Conservation (phyloP, 495 filamentous ascomycete species). For the Antarctomyces pellizariae region DNA sequence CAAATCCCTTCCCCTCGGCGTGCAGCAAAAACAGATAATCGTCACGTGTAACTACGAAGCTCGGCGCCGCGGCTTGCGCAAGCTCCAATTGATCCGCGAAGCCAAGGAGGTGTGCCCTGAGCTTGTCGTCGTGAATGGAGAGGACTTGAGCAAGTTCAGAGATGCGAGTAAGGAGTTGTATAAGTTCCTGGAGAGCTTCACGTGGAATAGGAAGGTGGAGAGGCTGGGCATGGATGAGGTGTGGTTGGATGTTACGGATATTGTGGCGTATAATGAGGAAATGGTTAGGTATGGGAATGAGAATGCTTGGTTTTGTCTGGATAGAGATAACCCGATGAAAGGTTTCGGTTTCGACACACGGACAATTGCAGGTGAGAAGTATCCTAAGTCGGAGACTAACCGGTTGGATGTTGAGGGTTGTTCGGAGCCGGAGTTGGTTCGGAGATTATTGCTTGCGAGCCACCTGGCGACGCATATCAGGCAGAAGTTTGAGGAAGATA, state of each 20-base stretch:
- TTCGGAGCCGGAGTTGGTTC: constrained; percentile 17
- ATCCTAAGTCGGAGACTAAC: no score
- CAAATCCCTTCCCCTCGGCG: constrained; percentile 40
- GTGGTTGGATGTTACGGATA: constrained; percentile 56
- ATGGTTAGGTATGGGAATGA: constrained; percentile 43
- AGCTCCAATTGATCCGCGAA: constrained; percentile 63
- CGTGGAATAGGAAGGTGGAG: constrained; percentile 57
- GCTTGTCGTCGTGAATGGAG: constrained; percentile 62
- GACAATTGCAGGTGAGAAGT: constrained; percentile 29
- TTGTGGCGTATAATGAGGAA: constrained; percentile 54
- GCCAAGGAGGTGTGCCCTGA: constrained; percentile 65
- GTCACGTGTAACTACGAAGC: constrained; percentile 94
- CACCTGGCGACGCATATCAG: constrained; percentile 57
- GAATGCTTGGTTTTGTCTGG: constrained; percentile 62
- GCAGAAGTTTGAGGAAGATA: constrained; percentile 43
- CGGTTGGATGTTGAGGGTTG: no score
- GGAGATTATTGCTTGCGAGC: constrained; percentile 40
- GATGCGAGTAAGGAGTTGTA: constrained; percentile 67
- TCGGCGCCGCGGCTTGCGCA: constrained; percentile 46
- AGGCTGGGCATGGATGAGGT: constrained; percentile 72
- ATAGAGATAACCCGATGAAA: constrained; percentile 43
- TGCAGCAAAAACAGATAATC: constrained; percentile 61
- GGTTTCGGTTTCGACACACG: constrained; percentile 65
- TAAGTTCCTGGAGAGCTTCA: constrained; percentile 37
- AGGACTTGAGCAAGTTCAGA: constrained; percentile 68